Conservation (phyloP, 139 green algal genomes). For the Auxenochlorella protothecoides region DNA sequence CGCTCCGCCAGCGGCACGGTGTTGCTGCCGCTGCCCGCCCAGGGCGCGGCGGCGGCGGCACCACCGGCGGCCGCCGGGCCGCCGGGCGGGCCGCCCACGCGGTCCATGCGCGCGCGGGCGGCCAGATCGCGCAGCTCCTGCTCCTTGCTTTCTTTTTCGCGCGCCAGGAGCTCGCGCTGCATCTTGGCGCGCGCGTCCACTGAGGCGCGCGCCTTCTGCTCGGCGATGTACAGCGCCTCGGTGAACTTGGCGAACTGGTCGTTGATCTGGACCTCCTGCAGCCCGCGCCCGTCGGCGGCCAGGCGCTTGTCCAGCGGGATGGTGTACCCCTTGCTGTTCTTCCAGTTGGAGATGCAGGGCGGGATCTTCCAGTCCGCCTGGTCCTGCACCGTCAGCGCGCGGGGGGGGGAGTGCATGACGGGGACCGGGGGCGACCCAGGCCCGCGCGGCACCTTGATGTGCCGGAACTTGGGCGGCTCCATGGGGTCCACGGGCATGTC, state of each 20-base stretch:
- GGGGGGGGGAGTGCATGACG: conserved; percentile 91
- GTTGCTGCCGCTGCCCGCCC: neutral
- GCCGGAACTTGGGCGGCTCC: conserved; percentile 93
- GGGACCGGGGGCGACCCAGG: conserved; percentile 87
- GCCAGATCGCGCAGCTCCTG: conserved; percentile 85
- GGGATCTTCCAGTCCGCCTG: conserved; percentile 98
- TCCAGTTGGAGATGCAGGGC: conserved; percentile 97
- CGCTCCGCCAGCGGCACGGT: too few relatives aligned
- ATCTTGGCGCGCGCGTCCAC: conserved; percentile 60
- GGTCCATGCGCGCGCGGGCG: conserved; percentile 80
- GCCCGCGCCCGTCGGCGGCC: conserved; percentile 87
- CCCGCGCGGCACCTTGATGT: conserved; percentile 69
- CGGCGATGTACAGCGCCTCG: conserved; percentile 90
- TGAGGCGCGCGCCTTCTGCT: conserved; percentile 83
- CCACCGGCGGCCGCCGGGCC: conserved; percentile 3
- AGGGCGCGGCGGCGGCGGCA: conserved; percentile 2
- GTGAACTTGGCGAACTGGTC: conserved; percentile 80
- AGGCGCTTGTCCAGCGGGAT: conserved; percentile 99
- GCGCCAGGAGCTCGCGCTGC: conserved; percentile 68
- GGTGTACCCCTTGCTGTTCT: conserved; percentile 96
- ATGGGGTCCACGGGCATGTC: conserved; percentile 92
- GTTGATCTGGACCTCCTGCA: conserved; percentile 93
- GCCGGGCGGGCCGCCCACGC: conserved; percentile 23
- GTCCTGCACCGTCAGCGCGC: conserved; percentile 74
- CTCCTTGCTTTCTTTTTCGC: conserved; percentile 89